Evolutionary conservation across 768 basidiomycete species (phyloP), one percentile per base, ranked within the genome.

Genomic region (Candolleomyces eurysporus): DNA sequence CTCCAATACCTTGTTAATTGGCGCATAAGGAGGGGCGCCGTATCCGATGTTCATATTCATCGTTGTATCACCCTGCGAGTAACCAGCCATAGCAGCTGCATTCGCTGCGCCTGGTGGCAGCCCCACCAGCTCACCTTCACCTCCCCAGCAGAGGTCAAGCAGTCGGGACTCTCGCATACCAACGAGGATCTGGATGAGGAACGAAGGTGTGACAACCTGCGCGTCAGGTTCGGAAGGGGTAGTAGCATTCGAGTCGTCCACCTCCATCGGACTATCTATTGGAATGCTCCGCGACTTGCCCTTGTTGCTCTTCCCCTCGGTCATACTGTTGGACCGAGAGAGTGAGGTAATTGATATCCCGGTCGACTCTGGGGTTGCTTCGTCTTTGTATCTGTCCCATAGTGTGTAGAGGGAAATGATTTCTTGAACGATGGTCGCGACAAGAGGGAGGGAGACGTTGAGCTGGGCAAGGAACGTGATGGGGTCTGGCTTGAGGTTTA

Each of bases 391-490:
- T 9, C 84, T 79, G 43, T 91, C 90, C 94, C 96, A 98, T 0
- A 95, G 82, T 5, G 90, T 84, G 73, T 98, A 98, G 39, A 97
- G 74, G 4, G 90, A 85, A 58, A 98, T 82, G 64, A 98, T 92
- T 75, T 98, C 92, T 69, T 98, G 96, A 0, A 90, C 84, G 67
- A 97, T 89, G 45, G 90, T 88, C 30, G 92, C 85, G 45, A 99
- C 76, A 60, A 91, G 82, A 0, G 90, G 81, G 65, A 96, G 81
- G 54, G 89, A 94, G 60, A 98, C 87, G 74, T 95, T 91, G 17
- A 99, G 82, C 3, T 85, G 86, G 0, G 95, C 86, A 61, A 99
- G 84, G 73, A 97, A 98, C 5, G 84, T 78, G 61, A 96, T 79
- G 3, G 90, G 81, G 69, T 96, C 92, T 65, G 86, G 86, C 64